Base-by-base conservation (phyloP, 2,329 filamentous ascomycete genomes). In the Ascochyta rabiei region DNA sequence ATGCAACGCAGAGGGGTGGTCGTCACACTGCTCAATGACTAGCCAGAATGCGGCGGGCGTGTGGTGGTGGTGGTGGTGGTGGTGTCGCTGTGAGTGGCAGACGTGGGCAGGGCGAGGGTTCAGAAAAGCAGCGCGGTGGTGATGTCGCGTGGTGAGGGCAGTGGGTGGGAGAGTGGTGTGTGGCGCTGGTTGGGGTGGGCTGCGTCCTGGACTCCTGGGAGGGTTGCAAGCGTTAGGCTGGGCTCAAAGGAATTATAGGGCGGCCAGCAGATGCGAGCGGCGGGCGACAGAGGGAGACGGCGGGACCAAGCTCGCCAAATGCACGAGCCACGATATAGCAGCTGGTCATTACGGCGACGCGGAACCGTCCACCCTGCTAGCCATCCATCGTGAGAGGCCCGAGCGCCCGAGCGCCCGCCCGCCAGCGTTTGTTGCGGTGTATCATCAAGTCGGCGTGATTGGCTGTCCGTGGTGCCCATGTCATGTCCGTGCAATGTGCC, bases 231-330 rank as follows among this genome's bases (percentile, higher is more conserved):
- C 56, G 52, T 42, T 56, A 50, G 59, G 56, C 57, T 49, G 60
- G 61, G 62, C 42, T 50, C 51, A 38, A 45, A 52, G 58, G 53
- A 57, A 54, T 52, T 64, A 63, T 63, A 66, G 54, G 47, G 37
- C 28, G 41, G 50, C 48, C 48, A 52, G 26, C 56, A 47, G 34
- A 57, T 50, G 52, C 46, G 37, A 46, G 50, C 41, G 37, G 48
- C 43, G 41, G 47, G 41, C 45, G 52, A 41, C 45, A 44, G 35
- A 41, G 60, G 44, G 52, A 38, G 53, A 46, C 57, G 57, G 65
- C 66, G 60, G 66, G 56, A 55, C 62, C 62, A 67, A 63, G 67
- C 60, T 62, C 31, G 41, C 53, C 60, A 57, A 61, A 59, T 57
- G 48, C 48, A 59, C 56, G 23, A n/a, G n/a, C n/a, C n/a, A n/a